Conservation (phyloP, 768 basidiomycete genomes). For the Lentinula sp. region DNA sequence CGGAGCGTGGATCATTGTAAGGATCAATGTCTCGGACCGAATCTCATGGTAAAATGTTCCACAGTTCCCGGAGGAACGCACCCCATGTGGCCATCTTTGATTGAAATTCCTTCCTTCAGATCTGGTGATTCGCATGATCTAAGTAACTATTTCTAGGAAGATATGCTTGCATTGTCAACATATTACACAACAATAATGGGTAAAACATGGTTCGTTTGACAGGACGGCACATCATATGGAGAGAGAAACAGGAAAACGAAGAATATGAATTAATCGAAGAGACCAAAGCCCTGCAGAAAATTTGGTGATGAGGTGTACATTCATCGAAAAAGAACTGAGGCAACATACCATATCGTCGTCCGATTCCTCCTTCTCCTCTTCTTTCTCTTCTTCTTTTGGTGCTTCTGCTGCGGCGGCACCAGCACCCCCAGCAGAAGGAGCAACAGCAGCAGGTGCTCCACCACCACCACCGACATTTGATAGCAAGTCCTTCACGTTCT, state of each 20-base stretch:
- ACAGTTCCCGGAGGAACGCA: too few relatives aligned
- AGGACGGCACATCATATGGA: background rate
- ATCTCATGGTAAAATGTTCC: too few relatives aligned
- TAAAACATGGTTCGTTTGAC: background rate
- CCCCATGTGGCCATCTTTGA: too few relatives aligned
- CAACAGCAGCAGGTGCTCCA: constrained; percentile 70
- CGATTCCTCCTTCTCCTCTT: constrained; percentile 85
- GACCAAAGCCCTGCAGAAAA: constrained; percentile 77
- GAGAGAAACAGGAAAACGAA: constrained; percentile 1
- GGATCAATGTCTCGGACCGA: too few relatives aligned
- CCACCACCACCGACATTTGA: constrained; percentile 94
- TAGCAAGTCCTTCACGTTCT: constrained; percentile 93
- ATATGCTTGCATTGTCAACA: background rate
- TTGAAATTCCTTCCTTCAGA: too few relatives aligned
- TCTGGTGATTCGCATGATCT: too few relatives aligned
- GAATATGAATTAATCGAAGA: constrained; percentile 71
- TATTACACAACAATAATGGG: background rate
- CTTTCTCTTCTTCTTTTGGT: constrained; percentile 76
- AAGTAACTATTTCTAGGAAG: too few relatives aligned
- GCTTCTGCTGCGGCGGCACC: constrained; percentile 67
- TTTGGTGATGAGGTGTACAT: background rate
- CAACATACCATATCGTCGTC: constrained; percentile 82
- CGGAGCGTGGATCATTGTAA: too few relatives aligned
- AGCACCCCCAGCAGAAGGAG: constrained; percentile 49
- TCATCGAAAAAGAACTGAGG: background rate